Conservation (phyloP, 139 green algal species). For the Auxenochlorella protothecoides region DNA sequence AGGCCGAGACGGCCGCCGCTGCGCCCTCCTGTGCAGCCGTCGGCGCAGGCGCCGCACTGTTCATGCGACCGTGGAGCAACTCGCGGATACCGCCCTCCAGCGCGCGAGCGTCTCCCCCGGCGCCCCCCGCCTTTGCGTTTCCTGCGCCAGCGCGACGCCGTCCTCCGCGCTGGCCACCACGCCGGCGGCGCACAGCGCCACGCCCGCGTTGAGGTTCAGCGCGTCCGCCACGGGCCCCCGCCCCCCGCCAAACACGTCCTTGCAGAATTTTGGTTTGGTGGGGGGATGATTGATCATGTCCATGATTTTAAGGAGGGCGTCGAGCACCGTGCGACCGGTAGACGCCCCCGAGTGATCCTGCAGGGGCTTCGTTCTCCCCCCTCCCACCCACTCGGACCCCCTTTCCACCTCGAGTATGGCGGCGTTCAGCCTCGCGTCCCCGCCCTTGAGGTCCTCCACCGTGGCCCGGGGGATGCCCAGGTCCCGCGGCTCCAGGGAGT, state of each 20-base stretch:
- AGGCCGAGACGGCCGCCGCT: too few relatives aligned
- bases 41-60: too few relatives aligned
- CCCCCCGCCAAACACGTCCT: conserved; percentile 81
- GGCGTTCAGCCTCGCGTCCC: conserved; percentile 81
- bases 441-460: conserved; percentile 84
- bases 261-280: not conserved
- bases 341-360: too few relatives aligned
- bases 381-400: too few relatives aligned
- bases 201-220: conserved; percentile 82
- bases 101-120: not conserved
- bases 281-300: not conserved
- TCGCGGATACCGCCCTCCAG: not conserved
- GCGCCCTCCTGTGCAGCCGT: too few relatives aligned
- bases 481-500: conserved; percentile 63
- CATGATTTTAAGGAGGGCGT: too few relatives aligned
- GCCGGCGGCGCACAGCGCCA: conserved; percentile 73
- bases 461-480: conserved; percentile 82
- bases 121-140: conserved; percentile 23
- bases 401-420: conserved; percentile 50
- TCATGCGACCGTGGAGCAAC: too few relatives aligned
- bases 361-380: too few relatives aligned
- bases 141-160: conserved; percentile 77
- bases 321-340: too few relatives aligned
- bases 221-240: conserved; percentile 80
- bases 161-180: conserved; percentile 57